Percentiles rank a stretch among this genome's conserved stretches.
Evolutionary conservation across 1,284 basidiomycete genomes (phyloP).

Genomic region (Singerocomus inundabilis): DNA sequence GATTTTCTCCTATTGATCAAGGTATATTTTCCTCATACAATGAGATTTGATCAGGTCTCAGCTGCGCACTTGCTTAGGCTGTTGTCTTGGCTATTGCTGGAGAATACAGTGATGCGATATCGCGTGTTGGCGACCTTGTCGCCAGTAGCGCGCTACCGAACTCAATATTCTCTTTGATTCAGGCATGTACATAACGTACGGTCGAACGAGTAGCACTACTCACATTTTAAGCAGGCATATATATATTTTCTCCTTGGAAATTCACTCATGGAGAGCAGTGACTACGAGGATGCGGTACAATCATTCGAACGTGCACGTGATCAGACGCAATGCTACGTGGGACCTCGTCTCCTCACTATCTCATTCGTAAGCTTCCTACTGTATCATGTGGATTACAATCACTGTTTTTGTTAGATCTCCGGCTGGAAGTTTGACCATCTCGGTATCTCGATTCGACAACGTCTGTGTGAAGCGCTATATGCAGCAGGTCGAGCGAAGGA

Average conservation of each 20-base stretch:
- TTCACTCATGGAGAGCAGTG: neutral
- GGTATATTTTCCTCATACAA: neutral
- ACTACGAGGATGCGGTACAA: neutral
- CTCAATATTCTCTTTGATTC: neutral
- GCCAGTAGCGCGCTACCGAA: neutral
- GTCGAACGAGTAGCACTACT: neutral
- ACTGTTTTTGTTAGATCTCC: neutral
- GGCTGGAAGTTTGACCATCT: neutral
- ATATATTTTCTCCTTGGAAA: conserved; percentile 1
- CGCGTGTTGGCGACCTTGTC: neutral
- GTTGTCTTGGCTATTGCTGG: neutral
- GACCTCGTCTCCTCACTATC: neutral
- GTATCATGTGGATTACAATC: neutral
- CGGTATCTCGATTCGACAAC: neutral
- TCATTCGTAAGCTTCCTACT: neutral
- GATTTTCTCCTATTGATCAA: neutral
- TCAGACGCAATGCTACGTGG: too few relatives aligned
- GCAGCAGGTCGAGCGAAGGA: neutral
- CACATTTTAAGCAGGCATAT: neutral
- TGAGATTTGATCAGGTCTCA: too few relatives aligned
- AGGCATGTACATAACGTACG: neutral
- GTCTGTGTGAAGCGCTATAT: neutral
- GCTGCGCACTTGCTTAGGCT: neutral
- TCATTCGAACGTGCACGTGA: neutral
- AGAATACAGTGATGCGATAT: neutral